Base-by-base conservation (phyloP, 1,139 yeast genomes). In the Yamadazyma blattariae region DNA sequence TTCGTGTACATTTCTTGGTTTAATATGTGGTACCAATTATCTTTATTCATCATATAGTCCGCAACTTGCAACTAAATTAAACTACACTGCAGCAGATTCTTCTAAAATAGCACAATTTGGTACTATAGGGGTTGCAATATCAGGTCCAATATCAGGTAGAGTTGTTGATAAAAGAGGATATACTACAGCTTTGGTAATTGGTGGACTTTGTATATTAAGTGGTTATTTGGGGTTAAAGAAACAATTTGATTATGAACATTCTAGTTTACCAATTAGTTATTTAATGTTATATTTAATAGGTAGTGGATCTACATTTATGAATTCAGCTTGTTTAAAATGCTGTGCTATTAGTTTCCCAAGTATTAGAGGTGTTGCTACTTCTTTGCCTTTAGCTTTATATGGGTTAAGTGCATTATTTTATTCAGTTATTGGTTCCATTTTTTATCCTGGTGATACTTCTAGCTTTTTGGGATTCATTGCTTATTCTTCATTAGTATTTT, bases 1-100 rank as follows among this genome's bases (percentile, higher is more conserved):
- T 18, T 62, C 74, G 23, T 71, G 78, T 45, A 71, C 79, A 3
- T 59, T 72, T 35, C 53, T 72, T 21, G 79, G 81, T 26, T 58
- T 79, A 35, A 76, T 74, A 27, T 61, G 83, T 51, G 86, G 86
- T 5, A 79, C 85, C 5, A 62, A 79, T 53, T 78, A 78, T 50
- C 54, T 77, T 22, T 78, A 74, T 50, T 73, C 79, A 3, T 77
- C 82, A 6, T 79, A 77, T 49, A 78, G 82, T 30, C 85, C 87
- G 4, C 86, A 79, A 49, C 61, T 79, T 42, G 82, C 85, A 3
- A 59, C 61, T 18, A 65, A 64, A 33, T 64, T 80, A 32, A 57
- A 60, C 14, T 69, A 80, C 41, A 53, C 71, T 5, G 85, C 79
- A 10, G 69, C 82, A 1, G 72, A 76, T 38, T 63, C 80, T 10